Percentiles rank a stretch among this genome's conserved stretches.
These are phyloP conservation scores for Mycena haematopus DNA, from an alignment of 768 basidiomycete species.

Conservation along the genomic window DNA sequence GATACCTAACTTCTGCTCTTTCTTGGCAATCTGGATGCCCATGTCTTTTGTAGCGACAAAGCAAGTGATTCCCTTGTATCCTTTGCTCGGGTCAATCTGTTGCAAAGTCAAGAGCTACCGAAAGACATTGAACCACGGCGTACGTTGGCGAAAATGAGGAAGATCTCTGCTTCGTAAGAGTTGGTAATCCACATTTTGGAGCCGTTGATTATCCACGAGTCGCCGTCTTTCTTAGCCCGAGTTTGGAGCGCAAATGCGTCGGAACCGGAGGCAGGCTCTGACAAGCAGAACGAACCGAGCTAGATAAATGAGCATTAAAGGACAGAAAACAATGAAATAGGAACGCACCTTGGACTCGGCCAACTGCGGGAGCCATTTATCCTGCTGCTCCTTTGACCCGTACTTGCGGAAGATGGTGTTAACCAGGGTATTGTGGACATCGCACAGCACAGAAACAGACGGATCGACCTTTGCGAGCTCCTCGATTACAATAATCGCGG, in stretches of 20 bases:
- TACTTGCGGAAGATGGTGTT: conserved; percentile 93
- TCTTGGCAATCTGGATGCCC: conserved; percentile 97
- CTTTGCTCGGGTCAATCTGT: conserved; percentile 85
- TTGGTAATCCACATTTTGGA: conserved; percentile 99
- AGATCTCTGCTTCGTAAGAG: conserved; percentile 88
- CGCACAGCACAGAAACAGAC: conserved; percentile 94
- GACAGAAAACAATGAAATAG: not conserved
- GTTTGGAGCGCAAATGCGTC: conserved; percentile 98
- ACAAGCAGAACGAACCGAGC: conserved; percentile 96
- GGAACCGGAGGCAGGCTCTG: conserved; percentile 91
- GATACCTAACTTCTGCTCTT: conserved; percentile 98
- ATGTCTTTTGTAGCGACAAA: conserved; percentile 96
- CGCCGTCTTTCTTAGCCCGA: conserved; percentile 86
- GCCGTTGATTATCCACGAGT: conserved; percentile 89
- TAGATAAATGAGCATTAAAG: conserved; percentile 38
- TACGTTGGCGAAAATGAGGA: conserved; percentile 95
- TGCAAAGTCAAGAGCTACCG: not conserved
- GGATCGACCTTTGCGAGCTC: conserved; percentile 97
- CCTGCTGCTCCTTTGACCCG: conserved; percentile 83
- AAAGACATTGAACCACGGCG: conserved; percentile 31
- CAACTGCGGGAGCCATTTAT: conserved; percentile 87
- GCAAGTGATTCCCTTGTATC: conserved; percentile 99
- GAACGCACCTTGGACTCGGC: conserved; percentile 71
- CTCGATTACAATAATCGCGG: conserved; percentile 95
- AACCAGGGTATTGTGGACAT: conserved; percentile 98